Evolutionary conservation across 257 asterid genomes (phyloP), one percentile per base, ranked within the genome.

Genomic region (Scutellaria galericulata): DNA sequence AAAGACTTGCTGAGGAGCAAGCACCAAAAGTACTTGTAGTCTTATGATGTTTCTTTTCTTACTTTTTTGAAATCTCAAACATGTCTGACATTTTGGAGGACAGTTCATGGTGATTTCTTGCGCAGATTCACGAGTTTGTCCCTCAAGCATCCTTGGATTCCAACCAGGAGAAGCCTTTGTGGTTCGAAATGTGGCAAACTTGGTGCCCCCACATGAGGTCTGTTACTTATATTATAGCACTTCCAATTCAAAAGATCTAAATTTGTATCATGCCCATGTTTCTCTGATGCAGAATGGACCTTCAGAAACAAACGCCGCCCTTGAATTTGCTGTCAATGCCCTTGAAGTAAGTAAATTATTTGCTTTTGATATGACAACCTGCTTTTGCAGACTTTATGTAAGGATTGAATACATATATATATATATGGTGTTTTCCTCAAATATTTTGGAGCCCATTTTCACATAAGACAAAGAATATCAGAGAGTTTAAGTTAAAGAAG

Each of bases 31-130:
- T 95, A 83, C 48, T 58, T 68, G 41, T 51, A 14, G 27, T 24
- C 27, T 9, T 54, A 57, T 50, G 52, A 45, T 69, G 5, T 11
- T 68, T 41, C 40, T 50, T 51, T 41, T 50, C n/a, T 47, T 40
- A 5, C 15, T 27, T 14, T 67, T 73, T 50, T 31, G 22, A 57
- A 6, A 42, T 52, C 65, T 67, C 68, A 18, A 50, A 45, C 41
- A 15, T 42, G 66, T 58, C 88, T 84, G 82, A 86, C 76, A 51
- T 78, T 75, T 73, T 24, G 73, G 64, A 60, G 85, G 80, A 80
- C 92, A 94, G 98, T 94, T 94, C 79, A 87, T 94, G 99, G 97
- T 94, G 85, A 84, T 94, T 81, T 89, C 99, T 69, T 94, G 99
- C 87, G 99, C 93, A 77, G 98, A 94, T 82, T 94, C 99, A 5